A percentile compares a stretch with the other conserved stretches of the same genome.
Conservation (phyloP, 2,329 filamentous ascomycete genomes). For the Dothiorella sarmentorum region DNA sequence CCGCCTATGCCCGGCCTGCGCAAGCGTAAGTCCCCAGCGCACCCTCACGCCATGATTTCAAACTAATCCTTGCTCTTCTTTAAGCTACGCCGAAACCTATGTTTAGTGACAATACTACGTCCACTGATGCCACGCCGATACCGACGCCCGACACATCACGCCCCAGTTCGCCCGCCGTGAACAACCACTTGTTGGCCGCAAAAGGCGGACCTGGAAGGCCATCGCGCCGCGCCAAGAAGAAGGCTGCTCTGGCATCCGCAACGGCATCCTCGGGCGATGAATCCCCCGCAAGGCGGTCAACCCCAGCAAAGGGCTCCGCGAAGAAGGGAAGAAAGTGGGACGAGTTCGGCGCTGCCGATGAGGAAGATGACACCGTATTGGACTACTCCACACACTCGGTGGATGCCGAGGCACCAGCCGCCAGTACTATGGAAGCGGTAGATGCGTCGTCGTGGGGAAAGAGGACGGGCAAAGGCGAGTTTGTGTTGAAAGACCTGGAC, state of each 20-base stretch:
- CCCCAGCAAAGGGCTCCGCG: constrained; percentile 51
- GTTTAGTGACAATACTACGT: constrained; percentile 38
- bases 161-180: constrained; percentile 67
- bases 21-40: constrained; percentile 53
- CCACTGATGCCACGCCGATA: constrained; percentile 66
- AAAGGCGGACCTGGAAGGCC: constrained; percentile 70
- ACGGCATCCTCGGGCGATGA: constrained; percentile 84
- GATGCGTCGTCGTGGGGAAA: constrained; percentile 80
- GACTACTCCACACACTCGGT: constrained; percentile 78
- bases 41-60: constrained; percentile 59
- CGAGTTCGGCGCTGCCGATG: constrained; percentile 80
- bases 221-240: constrained; percentile 76
- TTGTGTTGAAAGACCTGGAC: constrained; percentile 87
- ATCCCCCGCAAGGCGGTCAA: constrained; percentile 50
- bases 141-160: constrained; percentile 73
- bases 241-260: constrained; percentile 51
- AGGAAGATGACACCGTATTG: constrained; percentile 72
- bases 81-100: constrained; percentile 28
- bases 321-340: constrained; percentile 95
- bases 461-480: constrained; percentile 82
- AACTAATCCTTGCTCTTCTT: not conserved
- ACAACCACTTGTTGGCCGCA: constrained; percentile 64
- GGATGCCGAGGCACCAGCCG: constrained; percentile 42
- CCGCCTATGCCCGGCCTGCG: constrained; percentile 52
- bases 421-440: constrained; percentile 66